phyloP scores from a whole-genome alignment of 2,329 filamentous ascomycete genomes.

The Curvularia verruculosa region DNA sequence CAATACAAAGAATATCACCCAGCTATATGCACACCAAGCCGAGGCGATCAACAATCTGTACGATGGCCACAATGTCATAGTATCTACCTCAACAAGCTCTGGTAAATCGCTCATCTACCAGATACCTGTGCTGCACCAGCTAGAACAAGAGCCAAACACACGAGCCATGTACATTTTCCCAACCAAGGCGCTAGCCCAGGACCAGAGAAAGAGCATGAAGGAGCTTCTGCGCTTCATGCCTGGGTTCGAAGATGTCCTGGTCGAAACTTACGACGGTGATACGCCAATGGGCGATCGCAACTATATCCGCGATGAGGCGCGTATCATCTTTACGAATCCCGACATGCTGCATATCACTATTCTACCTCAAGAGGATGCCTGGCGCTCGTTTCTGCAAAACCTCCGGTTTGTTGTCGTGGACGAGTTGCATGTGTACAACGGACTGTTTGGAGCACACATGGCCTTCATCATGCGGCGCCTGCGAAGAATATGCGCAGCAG shows the following conservation, averaged over 20 bases:
- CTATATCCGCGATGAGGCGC: constrained; percentile 81
- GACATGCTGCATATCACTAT: constrained; percentile 98
- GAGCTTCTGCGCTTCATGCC: constrained; percentile 84
- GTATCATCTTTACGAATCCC: constrained; percentile 96
- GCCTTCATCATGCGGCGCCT: constrained; percentile 92
- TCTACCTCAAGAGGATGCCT: constrained; percentile 85
- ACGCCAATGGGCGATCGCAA: constrained; percentile 82
- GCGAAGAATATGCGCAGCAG: constrained; percentile 82
- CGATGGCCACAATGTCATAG: constrained; percentile 83
- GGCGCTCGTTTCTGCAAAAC: constrained; percentile 87
- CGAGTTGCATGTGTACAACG: constrained; percentile 96
- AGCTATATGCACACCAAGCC: constrained; percentile 89
- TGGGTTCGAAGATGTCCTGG: constrained; percentile 73
- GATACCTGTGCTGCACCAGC: constrained; percentile 83
- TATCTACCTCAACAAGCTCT: constrained; percentile 93
- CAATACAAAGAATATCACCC: constrained; percentile 84
- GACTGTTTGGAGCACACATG: constrained; percentile 90
- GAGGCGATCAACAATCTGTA: constrained; percentile 90
- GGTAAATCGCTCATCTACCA: constrained; percentile 99
- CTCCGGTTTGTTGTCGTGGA: constrained; percentile 83
- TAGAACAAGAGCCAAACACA: constrained; percentile 77
- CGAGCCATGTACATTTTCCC: constrained; percentile 98
- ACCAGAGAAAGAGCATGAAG: constrained; percentile 86
- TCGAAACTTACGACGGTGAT: constrained; percentile 96
- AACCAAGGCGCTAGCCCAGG: constrained; percentile 94